Base-by-base conservation (phyloP, 73 alveolate genomes). In the Effrenium voratum region DNA sequence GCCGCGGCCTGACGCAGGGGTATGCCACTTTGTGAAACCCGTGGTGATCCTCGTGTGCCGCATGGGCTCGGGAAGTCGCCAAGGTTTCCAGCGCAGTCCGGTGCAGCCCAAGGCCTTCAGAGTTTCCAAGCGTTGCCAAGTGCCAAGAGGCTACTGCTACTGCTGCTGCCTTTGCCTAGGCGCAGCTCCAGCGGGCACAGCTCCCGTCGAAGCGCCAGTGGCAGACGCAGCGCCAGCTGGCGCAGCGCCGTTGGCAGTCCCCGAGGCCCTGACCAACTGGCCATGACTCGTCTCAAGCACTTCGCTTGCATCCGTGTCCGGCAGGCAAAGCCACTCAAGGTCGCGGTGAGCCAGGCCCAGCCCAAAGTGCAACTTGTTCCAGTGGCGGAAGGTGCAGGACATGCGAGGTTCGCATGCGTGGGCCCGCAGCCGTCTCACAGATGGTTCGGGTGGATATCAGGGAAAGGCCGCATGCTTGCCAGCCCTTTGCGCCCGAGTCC, bases 41-140 rank as follows among this genome's bases (percentile, higher is more conserved):
- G n/a, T n/a, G n/a, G n/a, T n/a, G n/a, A n/a, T n/a, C n/a, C n/a
- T n/a, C n/a, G n/a, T n/a, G n/a, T n/a, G n/a, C n/a, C n/a, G n/a
- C n/a, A n/a, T n/a, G n/a, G n/a, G n/a, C 1, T 30, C 34, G 50
- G 10, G 41, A 34, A 1, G 82, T 49, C 15, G 28, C 86, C 59
- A 15, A 75, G 86, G 86, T 41, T 75, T 75, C 86, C 86, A 41
- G 43, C 59, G 13, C 86, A 75, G n/a, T 38, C 85, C 43, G 57
- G 85, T 1, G 49, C 5, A 47, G n/a, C n/a, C n/a, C 83, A 45
- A 72, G 47, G 32, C 10, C 83, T 57, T 57, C 72, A 57, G n/a
- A n/a, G n/a, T n/a, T n/a, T n/a, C n/a, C n/a, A n/a, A n/a, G n/a
- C n/a, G n/a, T n/a, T n/a, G n/a, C n/a, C n/a, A n/a, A n/a, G n/a